phyloP scores from a whole-genome alignment of 2,329 filamentous ascomycete genomes.

The Pezicula radicicola region DNA sequence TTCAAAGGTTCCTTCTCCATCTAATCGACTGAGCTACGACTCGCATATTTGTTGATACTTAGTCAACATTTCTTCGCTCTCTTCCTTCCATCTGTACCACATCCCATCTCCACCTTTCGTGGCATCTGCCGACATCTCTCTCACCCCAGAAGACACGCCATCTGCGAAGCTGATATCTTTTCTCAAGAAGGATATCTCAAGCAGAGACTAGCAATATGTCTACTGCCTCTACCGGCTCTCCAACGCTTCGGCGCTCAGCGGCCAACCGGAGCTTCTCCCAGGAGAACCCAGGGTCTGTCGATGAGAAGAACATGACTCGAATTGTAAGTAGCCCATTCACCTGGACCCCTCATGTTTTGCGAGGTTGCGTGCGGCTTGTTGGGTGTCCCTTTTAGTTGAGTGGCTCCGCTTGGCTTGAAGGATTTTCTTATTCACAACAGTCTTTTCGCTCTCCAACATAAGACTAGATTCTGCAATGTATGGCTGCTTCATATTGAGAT shows the following conservation, averaged over 20 bases:
- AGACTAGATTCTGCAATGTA: too few species aligned
- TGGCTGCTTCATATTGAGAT: not conserved
- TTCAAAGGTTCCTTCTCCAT: conserved; percentile 25
- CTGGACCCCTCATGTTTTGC: too few species aligned
- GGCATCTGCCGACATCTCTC: conserved; percentile 24
- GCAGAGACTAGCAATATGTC: conserved; percentile 33
- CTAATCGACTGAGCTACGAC: conserved; percentile 24
- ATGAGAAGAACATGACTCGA: conserved; percentile 21
- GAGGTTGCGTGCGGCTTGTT: too few species aligned
- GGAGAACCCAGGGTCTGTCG: conserved; percentile 26
- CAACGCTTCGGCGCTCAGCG: conserved; percentile 33
- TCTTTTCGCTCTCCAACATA: not conserved
- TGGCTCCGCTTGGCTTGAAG: too few species aligned
- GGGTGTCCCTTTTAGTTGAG: too few species aligned
- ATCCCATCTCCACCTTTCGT: conserved; percentile 20
- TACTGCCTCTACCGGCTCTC: conserved; percentile 38
- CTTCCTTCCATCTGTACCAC: conserved; percentile 9
- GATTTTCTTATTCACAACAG: not conserved
- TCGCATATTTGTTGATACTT: conserved; percentile 22
- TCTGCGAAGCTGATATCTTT: conserved; percentile 12
- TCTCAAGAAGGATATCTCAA: conserved; percentile 6
- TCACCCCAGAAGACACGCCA: conserved; percentile 9
- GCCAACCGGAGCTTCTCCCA: conserved; percentile 33
- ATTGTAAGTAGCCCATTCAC: conserved; percentile 25
- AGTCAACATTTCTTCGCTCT: conserved; percentile 17